These are phyloP conservation scores for Oidiodendron maius DNA, from an alignment of 495 filamentous ascomycete genomes.

Conservation along the genomic window DNA sequence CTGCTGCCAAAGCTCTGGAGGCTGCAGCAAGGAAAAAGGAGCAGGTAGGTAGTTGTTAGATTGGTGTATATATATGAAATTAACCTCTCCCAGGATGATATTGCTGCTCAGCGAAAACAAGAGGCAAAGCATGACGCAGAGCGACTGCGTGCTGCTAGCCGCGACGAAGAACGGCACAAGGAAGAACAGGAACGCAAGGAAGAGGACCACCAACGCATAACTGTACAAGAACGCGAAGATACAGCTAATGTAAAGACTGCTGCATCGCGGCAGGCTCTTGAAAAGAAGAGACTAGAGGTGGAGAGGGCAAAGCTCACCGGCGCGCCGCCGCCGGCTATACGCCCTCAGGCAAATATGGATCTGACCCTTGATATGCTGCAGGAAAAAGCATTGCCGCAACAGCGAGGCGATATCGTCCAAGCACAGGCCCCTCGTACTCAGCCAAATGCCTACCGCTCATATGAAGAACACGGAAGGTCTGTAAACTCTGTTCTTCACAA, in stretches of 20 bases:
- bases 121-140: constrained; percentile 74
- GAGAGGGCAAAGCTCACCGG: constrained; percentile 54
- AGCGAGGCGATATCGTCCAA: constrained; percentile 9
- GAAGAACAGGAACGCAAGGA: constrained; percentile 45
- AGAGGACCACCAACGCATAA: constrained; percentile 43
- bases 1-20: constrained; percentile 59
- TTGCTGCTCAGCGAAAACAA: constrained; percentile 67
- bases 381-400: constrained; percentile 20
- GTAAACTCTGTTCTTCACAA: constrained; percentile 36
- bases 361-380: constrained; percentile 10
- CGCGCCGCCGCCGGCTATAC: constrained; percentile 45
- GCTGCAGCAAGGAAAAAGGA: constrained; percentile 72
- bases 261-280: constrained; percentile 63
- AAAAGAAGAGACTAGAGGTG: constrained; percentile 58
- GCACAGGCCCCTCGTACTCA: constrained; percentile 30
- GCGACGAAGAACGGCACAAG: constrained; percentile 48
- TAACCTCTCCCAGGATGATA: constrained; percentile 51
- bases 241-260: constrained; percentile 54
- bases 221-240: constrained; percentile 33
- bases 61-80: constrained; percentile 13
- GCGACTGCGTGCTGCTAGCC: constrained; percentile 59
- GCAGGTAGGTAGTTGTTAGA: constrained; percentile 28
- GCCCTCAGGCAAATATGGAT: constrained; percentile 39
- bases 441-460: constrained; percentile 28
- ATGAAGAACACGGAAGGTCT: constrained; percentile 36